Conservation (phyloP, 495 filamentous ascomycete genomes). For the Talaromyces wortmannii region DNA sequence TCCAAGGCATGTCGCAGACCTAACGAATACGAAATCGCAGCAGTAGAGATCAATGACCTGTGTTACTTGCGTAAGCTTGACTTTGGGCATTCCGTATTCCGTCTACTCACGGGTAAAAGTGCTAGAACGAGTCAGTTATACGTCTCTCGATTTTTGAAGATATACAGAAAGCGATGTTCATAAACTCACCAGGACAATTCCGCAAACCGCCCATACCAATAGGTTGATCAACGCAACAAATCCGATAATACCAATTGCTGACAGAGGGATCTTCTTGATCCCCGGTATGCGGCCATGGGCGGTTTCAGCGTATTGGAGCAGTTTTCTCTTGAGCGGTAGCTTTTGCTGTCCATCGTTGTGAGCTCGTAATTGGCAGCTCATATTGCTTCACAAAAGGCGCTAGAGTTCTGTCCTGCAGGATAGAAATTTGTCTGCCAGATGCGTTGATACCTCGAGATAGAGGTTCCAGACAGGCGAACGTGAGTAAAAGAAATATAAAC, state of each 20-base stretch:
- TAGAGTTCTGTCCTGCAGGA: neutral
- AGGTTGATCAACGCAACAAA: conserved; percentile 60
- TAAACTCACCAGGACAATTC: conserved; percentile 52
- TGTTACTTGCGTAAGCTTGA: conserved; percentile 3
- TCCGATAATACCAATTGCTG: conserved; percentile 60
- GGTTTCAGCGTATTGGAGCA: conserved; percentile 28
- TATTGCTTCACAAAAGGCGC: neutral
- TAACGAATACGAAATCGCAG: conserved; percentile 80
- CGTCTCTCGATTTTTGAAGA: neutral
- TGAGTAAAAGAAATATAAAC: neutral
- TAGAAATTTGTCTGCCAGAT: neutral
- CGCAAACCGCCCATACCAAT: conserved; percentile 65
- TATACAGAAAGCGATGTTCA: too few relatives aligned
- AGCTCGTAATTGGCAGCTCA: neutral
- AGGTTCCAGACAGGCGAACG: neutral
- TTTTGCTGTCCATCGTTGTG: neutral
- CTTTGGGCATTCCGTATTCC: neutral
- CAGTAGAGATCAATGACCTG: conserved; percentile 64
- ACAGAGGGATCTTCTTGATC: conserved; percentile 52
- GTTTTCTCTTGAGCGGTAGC: neutral
- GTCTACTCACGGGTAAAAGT: conserved; percentile 23
- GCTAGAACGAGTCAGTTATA: conserved; percentile 11
- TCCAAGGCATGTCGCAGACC: conserved; percentile 92
- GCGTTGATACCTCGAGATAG: neutral
- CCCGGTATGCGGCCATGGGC: conserved; percentile 42